Base-by-base conservation (phyloP, 176 grass and related monocot genomes). In the Triticum aestivum region DNA sequence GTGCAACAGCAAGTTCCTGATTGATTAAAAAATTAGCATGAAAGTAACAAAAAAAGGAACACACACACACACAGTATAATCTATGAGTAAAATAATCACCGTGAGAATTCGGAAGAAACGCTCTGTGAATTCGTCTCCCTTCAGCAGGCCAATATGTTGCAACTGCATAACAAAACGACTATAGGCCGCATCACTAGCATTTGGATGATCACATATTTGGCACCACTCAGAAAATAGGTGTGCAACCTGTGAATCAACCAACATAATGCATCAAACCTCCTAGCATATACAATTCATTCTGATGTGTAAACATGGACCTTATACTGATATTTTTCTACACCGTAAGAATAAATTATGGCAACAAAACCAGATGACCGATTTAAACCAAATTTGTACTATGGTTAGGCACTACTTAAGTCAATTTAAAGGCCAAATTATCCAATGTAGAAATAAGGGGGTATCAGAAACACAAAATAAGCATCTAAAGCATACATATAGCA, bases 41-140 rank as follows among this genome's bases (percentile, higher is more conserved):
- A 9, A 45, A 80, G 11, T 87, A 84, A 42, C 34, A 15, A 27
- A 82, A 45, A 44, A 78, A 23, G 32, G 11, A 81, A 39, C 14
- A 68, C 18, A 49, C 44, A 45, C 24, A 52, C 14, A 52, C 49
- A 52, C 13, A 10, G 65, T 71, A 71, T 73, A 83, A 79, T 45
- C 18, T 56, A 82, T 10, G 10, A 38, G 45, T 85, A 87, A 41
- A 70, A 72, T 70, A 67, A 45, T 78, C 79, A 97, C 94, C 75
- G 51, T 94, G 39, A 94, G 52, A 90, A 87, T 59, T 74, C 88
- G 90, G 73, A 97, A 97, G 86, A 94, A 97, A 18, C 84, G 88
- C 20, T 97, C 94, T 20, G 90, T 92, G 71, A 89, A 87, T 82
- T 97, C 94, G 89, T 97, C 92, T 45, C 88, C 92, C 73, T 92